A percentile compares a stretch with the other conserved stretches of the same genome.
Conservation (phyloP, 2,329 filamentous ascomycete genomes). For the Fusarium incarnatum region DNA sequence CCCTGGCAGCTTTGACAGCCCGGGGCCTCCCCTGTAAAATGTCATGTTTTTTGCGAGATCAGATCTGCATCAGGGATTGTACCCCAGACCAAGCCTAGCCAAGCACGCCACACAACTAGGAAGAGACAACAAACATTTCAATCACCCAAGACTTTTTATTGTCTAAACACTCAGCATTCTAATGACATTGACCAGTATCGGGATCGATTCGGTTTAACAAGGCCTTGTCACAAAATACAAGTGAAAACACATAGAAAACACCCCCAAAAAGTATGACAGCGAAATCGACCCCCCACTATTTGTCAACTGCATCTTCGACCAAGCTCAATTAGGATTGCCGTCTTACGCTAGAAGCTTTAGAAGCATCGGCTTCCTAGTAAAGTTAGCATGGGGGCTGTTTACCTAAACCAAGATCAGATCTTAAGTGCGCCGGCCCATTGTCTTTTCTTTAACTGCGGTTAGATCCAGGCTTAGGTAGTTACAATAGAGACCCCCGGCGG, state of each 20-base stretch:
- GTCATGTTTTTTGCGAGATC: conserved; percentile 6
- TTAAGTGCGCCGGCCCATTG: not conserved
- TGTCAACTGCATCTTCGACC: conserved; percentile 3
- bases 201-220: not conserved
- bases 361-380: conserved; percentile 30
- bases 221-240: not conserved
- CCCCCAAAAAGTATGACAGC: not conserved
- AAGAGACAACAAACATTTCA: not conserved
- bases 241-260: not conserved
- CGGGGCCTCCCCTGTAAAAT: conserved; percentile 30
- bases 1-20: conserved; percentile 37
- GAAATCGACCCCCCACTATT: conserved; percentile 23
- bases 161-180: not conserved
- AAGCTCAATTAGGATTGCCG: conserved; percentile 20
- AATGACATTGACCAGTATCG: not conserved
- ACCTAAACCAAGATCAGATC: not conserved
- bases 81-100: conserved; percentile 12
- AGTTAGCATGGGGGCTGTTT: conserved; percentile 8
- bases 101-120: conserved; percentile 14
- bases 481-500: conserved; percentile 5
- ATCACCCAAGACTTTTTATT: not conserved
- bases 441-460: not conserved
- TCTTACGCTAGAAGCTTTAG: conserved; percentile 44
- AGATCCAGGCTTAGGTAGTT: not conserved
- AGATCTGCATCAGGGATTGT: conserved; percentile 34